A percentile compares a stretch with the other conserved stretches of the same genome.
These are phyloP conservation scores for Trichophaea hybrida DNA, from an alignment of 2,329 filamentous ascomycete genomes.

Conservation along the genomic window DNA sequence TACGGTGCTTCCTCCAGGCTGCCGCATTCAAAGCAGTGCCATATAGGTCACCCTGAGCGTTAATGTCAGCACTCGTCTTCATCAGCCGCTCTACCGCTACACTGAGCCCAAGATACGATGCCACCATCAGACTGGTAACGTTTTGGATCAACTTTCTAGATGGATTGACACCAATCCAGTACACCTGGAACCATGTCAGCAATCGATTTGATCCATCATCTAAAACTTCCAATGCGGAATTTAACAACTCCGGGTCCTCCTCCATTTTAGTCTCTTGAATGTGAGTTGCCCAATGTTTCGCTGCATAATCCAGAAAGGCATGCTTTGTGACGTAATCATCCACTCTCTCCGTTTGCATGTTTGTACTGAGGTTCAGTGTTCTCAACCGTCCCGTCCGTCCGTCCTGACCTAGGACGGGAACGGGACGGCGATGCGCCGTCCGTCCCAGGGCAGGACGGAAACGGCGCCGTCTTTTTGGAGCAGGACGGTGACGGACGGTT, in stretches of 20 bases:
- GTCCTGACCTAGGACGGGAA: no score
- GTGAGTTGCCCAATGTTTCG: constrained; percentile 2
- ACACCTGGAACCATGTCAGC: constrained; percentile 3
- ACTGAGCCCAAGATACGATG: not conserved
- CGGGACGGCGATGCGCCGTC: no score
- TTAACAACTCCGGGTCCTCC: not conserved
- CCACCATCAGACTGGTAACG: not conserved
- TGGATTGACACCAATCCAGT: not conserved
- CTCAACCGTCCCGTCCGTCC: no score
- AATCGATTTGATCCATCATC: not conserved
- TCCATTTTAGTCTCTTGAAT: not conserved
- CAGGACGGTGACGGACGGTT: no score
- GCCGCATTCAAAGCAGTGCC: constrained; percentile 4
- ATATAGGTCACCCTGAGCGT: not conserved
- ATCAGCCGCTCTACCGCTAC: not conserved
- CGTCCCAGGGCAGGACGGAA: no score
- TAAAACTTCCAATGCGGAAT: not conserved
- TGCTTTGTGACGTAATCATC: not conserved
- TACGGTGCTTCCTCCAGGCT: not conserved
- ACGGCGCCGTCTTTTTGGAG: no score
- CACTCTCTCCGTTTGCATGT: not conserved
- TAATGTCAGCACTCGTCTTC: not conserved
- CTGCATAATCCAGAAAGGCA: constrained; percentile 10
- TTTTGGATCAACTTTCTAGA: not conserved
- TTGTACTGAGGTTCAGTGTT: no score